These are phyloP conservation scores for Polytrichum formosum DNA, from an alignment of 225 moss, liverwort and hornwort species.

Conservation along the genomic window DNA sequence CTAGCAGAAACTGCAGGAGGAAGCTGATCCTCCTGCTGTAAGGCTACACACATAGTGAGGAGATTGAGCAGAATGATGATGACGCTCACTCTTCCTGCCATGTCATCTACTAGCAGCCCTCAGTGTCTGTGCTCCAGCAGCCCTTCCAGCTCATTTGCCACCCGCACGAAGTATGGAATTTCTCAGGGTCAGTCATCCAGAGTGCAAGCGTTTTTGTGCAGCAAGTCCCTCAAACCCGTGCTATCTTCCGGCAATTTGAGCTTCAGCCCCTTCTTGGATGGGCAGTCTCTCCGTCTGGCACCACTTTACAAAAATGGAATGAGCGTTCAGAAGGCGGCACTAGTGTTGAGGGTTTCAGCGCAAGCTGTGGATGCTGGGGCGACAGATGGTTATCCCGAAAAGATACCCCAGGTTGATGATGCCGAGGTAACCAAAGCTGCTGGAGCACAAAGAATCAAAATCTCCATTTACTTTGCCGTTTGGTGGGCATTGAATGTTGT, in stretches of 20 bases:
- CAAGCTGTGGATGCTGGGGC: slow-evolving; percentile 37
- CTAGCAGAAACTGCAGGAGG: no score
- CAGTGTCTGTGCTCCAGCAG: background rate
- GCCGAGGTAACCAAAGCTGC: slow-evolving; percentile 27
- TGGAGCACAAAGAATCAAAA: slow-evolving; percentile 54
- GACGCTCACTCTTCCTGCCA: slow-evolving; percentile 1
- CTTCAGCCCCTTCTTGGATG: slow-evolving; percentile 11
- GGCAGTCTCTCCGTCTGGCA: slow-evolving; percentile 3
- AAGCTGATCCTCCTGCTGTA: no score
- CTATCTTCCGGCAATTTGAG: background rate
- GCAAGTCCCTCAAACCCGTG: slow-evolving; percentile 5
- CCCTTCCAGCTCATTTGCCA: background rate
- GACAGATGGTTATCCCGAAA: slow-evolving; percentile 28
- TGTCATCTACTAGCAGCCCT: background rate
- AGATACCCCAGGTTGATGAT: slow-evolving; percentile 11
- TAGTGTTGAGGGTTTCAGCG: slow-evolving; percentile 18
- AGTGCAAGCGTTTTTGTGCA: background rate
- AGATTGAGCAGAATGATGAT: background rate
- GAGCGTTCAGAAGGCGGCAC: slow-evolving; percentile 4
- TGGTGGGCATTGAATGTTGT: slow-evolving; percentile 94
- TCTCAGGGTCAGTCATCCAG: background rate
- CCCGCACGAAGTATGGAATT: background rate
- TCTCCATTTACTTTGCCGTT: slow-evolving; percentile 64
- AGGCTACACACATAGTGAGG: background rate
- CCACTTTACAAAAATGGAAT: slow-evolving; percentile 1